phyloP scores from a whole-genome alignment of 495 filamentous ascomycete species.

The Trichodelitschia bisporula region DNA sequence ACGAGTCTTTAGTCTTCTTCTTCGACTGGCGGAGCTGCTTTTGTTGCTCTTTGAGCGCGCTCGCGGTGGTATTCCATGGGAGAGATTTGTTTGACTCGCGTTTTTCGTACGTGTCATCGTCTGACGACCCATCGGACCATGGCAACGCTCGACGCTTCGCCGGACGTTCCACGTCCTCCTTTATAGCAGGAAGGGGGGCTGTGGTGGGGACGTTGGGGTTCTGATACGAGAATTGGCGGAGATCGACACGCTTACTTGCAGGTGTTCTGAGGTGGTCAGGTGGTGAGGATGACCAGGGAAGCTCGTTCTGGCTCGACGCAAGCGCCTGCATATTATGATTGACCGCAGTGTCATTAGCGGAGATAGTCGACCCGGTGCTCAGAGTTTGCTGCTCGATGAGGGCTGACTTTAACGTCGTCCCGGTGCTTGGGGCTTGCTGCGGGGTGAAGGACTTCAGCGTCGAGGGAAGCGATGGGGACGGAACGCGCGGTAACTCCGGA shows the following conservation, averaged over 20 bases:
- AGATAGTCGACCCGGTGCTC: too few species aligned
- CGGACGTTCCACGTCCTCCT: slow-evolving; percentile 4
- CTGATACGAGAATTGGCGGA: slow-evolving; percentile 2
- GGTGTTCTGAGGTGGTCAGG: slow-evolving; percentile 22
- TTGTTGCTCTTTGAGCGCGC: slow-evolving; percentile 59
- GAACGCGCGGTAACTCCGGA: slow-evolving; percentile 19
- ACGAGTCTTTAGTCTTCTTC: slow-evolving; percentile 20
- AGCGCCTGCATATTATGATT: too few species aligned
- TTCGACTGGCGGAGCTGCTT: slow-evolving; percentile 41
- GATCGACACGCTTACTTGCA: slow-evolving; percentile 5
- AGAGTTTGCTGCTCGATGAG: too few species aligned
- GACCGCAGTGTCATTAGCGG: too few species aligned
- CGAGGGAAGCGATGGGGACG: too few species aligned
- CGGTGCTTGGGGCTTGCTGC: too few species aligned
- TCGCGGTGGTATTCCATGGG: slow-evolving; percentile 63
- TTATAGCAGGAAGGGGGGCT: not conserved
- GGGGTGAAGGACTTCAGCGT: too few species aligned
- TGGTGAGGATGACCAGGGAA: slow-evolving; percentile 42
- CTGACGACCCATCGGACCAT: too few species aligned
- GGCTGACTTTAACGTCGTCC: too few species aligned
- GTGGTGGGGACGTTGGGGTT: not conserved
- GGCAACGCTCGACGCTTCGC: slow-evolving; percentile 29
- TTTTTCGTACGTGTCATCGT: too few species aligned
- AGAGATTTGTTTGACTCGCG: not conserved
- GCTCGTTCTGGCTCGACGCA: not conserved